Evolutionary conservation across 768 basidiomycete species (phyloP).

Genomic region (Tephrocybe sp.): DNA sequence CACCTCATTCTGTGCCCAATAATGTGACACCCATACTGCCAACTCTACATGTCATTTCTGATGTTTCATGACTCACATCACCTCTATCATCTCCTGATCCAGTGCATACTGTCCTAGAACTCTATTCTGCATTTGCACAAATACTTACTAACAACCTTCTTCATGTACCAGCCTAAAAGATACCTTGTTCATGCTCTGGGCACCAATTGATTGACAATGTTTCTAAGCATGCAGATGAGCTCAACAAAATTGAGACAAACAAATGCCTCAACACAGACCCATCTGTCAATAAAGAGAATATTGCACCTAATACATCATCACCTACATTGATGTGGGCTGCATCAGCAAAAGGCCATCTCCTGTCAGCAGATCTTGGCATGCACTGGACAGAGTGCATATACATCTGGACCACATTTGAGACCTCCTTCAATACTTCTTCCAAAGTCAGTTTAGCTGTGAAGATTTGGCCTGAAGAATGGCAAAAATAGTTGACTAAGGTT

Average conservation of each 20-base stretch:
- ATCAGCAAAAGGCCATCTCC: conserved; percentile 4
- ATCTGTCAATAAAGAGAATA: conserved; percentile 8
- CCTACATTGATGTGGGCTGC: not conserved
- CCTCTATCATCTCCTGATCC: no score
- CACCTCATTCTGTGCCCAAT: no score
- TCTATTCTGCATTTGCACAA: no score
- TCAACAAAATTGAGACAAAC: conserved; percentile 12
- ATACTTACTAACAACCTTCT: not conserved
- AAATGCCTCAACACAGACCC: no score
- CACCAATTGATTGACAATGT: no score
- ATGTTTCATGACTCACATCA: no score
- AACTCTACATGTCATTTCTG: no score
- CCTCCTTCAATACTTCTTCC: not conserved
- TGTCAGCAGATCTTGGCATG: conserved; percentile 5
- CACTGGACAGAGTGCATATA: conserved; percentile 6
- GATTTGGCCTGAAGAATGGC: no score
- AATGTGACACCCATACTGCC: no score
- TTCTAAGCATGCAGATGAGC: not conserved
- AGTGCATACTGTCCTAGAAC: no score
- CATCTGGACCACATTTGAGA: conserved; percentile 8
- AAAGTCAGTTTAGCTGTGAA: not conserved
- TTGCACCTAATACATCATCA: not conserved
- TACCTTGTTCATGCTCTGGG: not conserved
- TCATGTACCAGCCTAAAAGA: not conserved
- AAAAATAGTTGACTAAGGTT: no score